phyloP scores from a whole-genome alignment of 345 rosid species.

The Bruguiera parviflora region DNA sequence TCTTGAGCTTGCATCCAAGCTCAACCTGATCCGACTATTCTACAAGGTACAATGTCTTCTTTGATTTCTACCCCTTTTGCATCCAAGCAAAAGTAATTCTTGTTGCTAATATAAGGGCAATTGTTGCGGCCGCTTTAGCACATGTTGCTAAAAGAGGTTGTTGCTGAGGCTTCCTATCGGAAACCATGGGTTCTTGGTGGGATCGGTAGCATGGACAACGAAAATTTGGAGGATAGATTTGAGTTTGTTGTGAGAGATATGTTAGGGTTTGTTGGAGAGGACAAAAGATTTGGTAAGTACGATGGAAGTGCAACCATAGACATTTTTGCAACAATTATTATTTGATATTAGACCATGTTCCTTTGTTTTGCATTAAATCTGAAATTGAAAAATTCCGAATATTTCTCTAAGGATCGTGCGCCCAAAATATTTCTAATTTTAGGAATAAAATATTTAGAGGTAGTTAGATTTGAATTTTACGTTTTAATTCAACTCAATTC shows the following conservation, averaged over 20 bases:
- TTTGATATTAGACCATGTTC: too few species aligned
- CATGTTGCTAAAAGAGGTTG: too few species aligned
- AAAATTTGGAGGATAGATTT: conserved; percentile 7
- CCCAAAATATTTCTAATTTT: too few species aligned
- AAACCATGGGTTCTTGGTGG: conserved; percentile 1
- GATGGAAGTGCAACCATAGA: conserved; percentile 9
- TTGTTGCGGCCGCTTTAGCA: too few species aligned
- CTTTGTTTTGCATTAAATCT: neutral
- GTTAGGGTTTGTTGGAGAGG: neutral
- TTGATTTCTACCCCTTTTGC: conserved; percentile 26
- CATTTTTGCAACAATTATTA: neutral
- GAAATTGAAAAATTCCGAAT: neutral
- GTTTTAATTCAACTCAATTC: too few species aligned
- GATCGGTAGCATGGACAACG: conserved; percentile 19
- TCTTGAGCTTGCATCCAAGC: conserved; percentile 15
- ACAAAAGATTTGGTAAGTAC: neutral
- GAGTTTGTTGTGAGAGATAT: neutral
- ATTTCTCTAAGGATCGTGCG: too few species aligned
- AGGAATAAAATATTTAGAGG: too few species aligned
- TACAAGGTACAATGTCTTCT: conserved; percentile 22
- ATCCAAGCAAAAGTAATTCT: too few species aligned
- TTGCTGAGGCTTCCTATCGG: too few species aligned
- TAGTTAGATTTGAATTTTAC: too few species aligned
- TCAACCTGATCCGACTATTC: conserved; percentile 19
- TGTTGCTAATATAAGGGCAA: too few species aligned